A percentile compares a stretch with the other conserved stretches of the same genome.
Evolutionary conservation across 495 filamentous ascomycete species (phyloP).

Genomic region (Bacidia rubella): DNA sequence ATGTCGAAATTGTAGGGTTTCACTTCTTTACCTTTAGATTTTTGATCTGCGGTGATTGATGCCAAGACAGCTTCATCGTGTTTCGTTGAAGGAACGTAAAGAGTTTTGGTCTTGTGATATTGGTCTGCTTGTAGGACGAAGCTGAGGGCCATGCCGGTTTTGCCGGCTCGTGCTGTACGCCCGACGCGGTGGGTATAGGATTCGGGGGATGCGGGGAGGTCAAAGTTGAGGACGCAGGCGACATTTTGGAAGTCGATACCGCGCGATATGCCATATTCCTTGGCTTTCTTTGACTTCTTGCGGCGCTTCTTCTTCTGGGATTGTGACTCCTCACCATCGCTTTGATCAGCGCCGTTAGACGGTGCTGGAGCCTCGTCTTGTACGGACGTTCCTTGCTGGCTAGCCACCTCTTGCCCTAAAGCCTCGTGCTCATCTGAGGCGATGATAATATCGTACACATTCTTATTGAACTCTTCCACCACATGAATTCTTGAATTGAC

Average conservation of each 20-base stretch:
- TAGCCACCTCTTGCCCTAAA: slow-evolving; percentile 43
- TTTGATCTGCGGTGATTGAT: slow-evolving; percentile 58
- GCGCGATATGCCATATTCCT: slow-evolving; percentile 84
- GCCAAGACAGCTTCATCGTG: slow-evolving; percentile 73
- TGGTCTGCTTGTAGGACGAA: slow-evolving; percentile 74
- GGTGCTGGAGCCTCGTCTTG: slow-evolving; percentile 18
- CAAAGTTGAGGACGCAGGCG: slow-evolving; percentile 90
- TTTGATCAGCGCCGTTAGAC: slow-evolving; percentile 19
- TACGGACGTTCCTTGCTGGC: slow-evolving; percentile 13
- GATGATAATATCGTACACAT: slow-evolving; percentile 92
- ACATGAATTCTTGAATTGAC: slow-evolving; percentile 87
- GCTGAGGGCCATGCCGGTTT: slow-evolving; percentile 85
- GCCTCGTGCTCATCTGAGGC: slow-evolving; percentile 88
- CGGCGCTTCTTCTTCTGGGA: slow-evolving; percentile 38
- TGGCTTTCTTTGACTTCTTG: slow-evolving; percentile 47
- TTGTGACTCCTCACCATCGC: slow-evolving; percentile 15
- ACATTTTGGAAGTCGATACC: slow-evolving; percentile 96
- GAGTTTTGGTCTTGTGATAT: slow-evolving; percentile 82
- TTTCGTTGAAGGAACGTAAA: slow-evolving; percentile 51
- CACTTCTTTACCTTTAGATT: slow-evolving; percentile 59
- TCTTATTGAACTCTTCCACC: slow-evolving; percentile 94
- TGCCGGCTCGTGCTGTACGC: slow-evolving; percentile 79
- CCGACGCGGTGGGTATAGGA: slow-evolving; percentile 95
- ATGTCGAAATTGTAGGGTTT: slow-evolving; percentile 91
- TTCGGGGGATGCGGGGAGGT: slow-evolving; percentile 75